Evolutionary conservation across 306 rosid species (phyloP), one percentile per base, ranked within the genome.

Genomic region (Hippophae gyantsensis): DNA sequence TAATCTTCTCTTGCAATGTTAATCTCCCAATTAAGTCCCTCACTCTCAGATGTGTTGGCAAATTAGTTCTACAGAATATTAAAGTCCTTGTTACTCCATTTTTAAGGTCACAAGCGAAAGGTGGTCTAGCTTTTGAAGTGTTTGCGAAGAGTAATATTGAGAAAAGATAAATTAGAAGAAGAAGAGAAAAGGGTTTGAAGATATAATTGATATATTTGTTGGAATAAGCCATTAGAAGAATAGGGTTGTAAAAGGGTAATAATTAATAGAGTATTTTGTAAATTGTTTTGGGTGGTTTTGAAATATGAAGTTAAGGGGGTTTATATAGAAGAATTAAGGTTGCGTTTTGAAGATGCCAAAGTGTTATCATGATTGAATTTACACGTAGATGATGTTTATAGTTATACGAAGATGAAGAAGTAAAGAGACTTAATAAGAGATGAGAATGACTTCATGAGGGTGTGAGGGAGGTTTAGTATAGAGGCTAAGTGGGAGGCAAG

Each of bases 61-160:
- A 48, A 54, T 51, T 26, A 3, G 48, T 47, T 38, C 25, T 52
- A 13, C 98, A 90, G 61, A 90, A 90, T 67, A 13, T 79, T 38
- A 79, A 64, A 27, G 76, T 68, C 60, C 78, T 74, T 5, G 95
- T 92, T 11, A 67, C 9, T 10, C 72, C 86, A 48, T 80, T 84
- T 7, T 57, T 42, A 0, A 89, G 95, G 89, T 88, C 87, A 23
- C 99, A 92, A 32, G 99, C 99, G 40, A 92, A 92, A 1, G 79
- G 86, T 12, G 53, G 65, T 44, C 87, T 78, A 10, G 77, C 93
- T 55, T 58, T 70, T 4, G 10, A 38, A 4, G n/a, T 40, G 48
- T 42, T 8, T 44, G 10, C 1, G 40, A 56, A 2, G 46, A 12
- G 5, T 57, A 10, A 44, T 14, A 42, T 2, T 42, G 44, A 11